phyloP scores from a whole-genome alignment of 169 alveolate genomes.

The Fabrea salina region DNA sequence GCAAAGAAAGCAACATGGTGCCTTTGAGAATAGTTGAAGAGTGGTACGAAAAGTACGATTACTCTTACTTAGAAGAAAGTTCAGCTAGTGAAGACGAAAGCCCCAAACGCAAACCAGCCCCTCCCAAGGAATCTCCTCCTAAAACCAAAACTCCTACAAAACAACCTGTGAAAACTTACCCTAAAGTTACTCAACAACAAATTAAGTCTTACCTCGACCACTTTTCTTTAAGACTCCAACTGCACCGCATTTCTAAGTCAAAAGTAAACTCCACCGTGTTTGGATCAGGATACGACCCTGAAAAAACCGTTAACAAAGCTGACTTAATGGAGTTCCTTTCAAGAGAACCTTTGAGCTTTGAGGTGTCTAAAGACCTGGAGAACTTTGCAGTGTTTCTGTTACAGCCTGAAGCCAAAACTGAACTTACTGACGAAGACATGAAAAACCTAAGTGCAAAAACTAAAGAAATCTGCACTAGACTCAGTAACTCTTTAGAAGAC shows the following conservation, averaged over 20 bases:
- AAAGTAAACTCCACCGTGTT: constrained; percentile 1
- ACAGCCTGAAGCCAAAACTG: neutral
- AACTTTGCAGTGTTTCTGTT: neutral
- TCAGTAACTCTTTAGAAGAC: neutral
- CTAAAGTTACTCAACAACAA: neutral
- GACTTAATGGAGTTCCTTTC: neutral
- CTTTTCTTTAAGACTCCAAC: constrained; percentile 11
- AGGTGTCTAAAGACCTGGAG: neutral
- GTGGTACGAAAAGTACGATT: neutral
- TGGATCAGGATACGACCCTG: neutral
- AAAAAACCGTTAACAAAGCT: neutral
- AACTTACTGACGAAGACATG: constrained; percentile 1
- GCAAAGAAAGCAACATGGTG: neutral
- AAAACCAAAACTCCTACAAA: neutral
- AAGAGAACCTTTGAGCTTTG: neutral
- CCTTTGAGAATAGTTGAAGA: neutral
- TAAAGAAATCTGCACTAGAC: no score
- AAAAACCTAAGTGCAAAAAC: no score
- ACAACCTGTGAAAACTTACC: neutral
- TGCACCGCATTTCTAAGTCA: constrained; percentile 17
- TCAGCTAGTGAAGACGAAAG: neutral
- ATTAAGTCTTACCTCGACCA: neutral
- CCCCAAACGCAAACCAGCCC: neutral
- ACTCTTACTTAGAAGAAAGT: neutral
- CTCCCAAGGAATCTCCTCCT: neutral